A percentile compares a stretch with the other conserved stretches of the same genome.
Conservation (phyloP, 176 grass and related monocot genomes). For the Saccharum spontaneum region DNA sequence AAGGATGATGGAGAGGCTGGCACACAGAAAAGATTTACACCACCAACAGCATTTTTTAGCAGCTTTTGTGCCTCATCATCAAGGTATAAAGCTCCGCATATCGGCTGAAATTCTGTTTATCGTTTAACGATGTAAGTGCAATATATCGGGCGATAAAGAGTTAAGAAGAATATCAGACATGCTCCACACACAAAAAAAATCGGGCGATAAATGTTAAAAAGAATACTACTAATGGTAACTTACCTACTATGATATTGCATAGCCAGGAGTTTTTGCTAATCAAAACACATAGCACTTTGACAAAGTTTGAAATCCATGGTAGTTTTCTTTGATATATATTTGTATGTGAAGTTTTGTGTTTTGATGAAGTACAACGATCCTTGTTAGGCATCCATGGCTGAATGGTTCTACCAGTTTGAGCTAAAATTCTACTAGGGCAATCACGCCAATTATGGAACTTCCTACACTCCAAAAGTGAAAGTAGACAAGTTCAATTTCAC, state of each 20-base stretch:
- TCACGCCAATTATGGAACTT: background rate
- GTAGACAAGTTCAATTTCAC: background rate
- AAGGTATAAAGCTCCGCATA: background rate
- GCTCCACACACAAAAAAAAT: background rate
- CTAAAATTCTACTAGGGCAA: background rate
- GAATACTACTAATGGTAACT: background rate
- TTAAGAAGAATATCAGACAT: background rate
- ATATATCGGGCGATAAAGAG: background rate
- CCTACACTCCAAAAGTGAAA: background rate
- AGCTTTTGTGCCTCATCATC: background rate
- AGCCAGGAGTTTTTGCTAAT: background rate
- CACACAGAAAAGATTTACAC: background rate
- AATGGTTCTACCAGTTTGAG: background rate
- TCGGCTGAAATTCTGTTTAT: background rate
- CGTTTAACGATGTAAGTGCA: background rate
- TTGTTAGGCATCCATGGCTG: background rate
- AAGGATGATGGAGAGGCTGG: background rate
- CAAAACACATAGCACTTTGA: background rate
- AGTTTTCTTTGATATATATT: background rate
- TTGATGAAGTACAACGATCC: background rate
- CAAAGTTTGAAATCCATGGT: no score
- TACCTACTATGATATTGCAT: background rate
- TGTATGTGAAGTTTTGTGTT: background rate
- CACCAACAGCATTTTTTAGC: conserved; percentile 1
- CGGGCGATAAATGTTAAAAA: background rate